Evolutionary conservation across 768 basidiomycete genomes (phyloP), one percentile per base, ranked within the genome.

Genomic region (Rhodotorula babjevae): DNA sequence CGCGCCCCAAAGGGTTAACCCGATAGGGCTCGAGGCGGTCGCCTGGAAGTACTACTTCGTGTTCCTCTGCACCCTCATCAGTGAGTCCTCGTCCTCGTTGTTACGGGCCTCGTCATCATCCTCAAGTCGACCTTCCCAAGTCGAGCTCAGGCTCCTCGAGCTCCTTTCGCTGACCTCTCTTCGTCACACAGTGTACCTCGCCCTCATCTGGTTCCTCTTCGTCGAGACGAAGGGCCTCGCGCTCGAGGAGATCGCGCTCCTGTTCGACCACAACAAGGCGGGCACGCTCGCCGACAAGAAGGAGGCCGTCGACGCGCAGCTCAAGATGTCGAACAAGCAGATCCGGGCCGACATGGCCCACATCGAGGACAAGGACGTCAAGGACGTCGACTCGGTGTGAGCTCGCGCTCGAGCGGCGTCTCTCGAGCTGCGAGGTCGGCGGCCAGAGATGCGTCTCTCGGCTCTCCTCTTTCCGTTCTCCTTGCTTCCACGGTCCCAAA

Each of bases 151-250:
- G 49, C 49, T 11, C 44, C 3, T 46, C 14, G 44, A 46, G 44
- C 49, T 3, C 49, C 21, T 23, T 23, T n/a, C 12, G 52, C 50
- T 52, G 27, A 27, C 50, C 50, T 15, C 50, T 21, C 50, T 3
- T 52, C 25, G 2, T 7, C 25, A 2, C 50, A 25, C 50, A 52
- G 61, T 83, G 50, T 86, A 46, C 58, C 33, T 70, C 44, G 62
- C 57, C 55, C 12, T 87, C 76, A 84, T 87, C 36, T 88, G 82
- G 79, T 86, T 88, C 82, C 74, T 87, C 27, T 87, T 87, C 85
- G 86, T 86, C 7, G 87, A 87, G 79, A 88, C 87, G n/a, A 53
- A 56, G 50, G 56, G 62, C 8, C 44, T 62, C 16, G 27, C 55
- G 16, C 58, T 71, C 55, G 63, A 65, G 53, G 63, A 65, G 42